Percentiles rank a stretch among this genome's conserved stretches.
These are phyloP conservation scores for Bertia moriformis DNA, from an alignment of 2,329 filamentous ascomycete genomes.

Conservation along the genomic window DNA sequence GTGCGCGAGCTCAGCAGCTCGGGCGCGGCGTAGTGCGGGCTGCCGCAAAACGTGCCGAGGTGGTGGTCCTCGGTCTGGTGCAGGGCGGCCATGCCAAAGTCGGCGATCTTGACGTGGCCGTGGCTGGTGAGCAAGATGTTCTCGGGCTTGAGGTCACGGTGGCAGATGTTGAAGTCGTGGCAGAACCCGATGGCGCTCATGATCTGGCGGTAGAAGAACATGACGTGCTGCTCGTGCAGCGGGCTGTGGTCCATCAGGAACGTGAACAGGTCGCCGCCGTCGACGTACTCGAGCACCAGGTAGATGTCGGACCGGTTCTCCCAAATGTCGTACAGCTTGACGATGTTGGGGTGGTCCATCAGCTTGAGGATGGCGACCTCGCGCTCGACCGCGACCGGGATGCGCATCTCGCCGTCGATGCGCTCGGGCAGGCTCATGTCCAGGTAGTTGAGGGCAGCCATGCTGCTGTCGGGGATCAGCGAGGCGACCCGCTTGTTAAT, in stretches of 20 bases:
- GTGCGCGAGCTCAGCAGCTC: slow-evolving; percentile 66
- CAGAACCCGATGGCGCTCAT: slow-evolving; percentile 85
- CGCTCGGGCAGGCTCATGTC: slow-evolving; percentile 40
- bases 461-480: slow-evolving; percentile 68
- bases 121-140: slow-evolving; percentile 76
- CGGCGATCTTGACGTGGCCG: slow-evolving; percentile 77
- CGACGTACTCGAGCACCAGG: slow-evolving; percentile 82
- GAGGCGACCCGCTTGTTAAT: slow-evolving; percentile 65
- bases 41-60: slow-evolving; percentile 82
- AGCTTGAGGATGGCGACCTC: slow-evolving; percentile 96
- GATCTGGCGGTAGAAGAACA: slow-evolving; percentile 83
- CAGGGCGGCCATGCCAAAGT: slow-evolving; percentile 94
- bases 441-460: slow-evolving; percentile 67
- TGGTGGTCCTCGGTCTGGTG: slow-evolving; percentile 66
- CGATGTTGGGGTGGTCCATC: slow-evolving; percentile 86
- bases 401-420: slow-evolving; percentile 48
- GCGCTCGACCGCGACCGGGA: slow-evolving; percentile 79
- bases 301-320: slow-evolving; percentile 93
- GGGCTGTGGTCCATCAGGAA: slow-evolving; percentile 25
- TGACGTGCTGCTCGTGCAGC: slow-evolving; percentile 65
- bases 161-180: slow-evolving; percentile 86
- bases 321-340: slow-evolving; percentile 92
- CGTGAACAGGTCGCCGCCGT: slow-evolving; percentile 37
- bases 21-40: slow-evolving; percentile 89
- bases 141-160: slow-evolving; percentile 90